phyloP scores from a whole-genome alignment of 352 stramenopile species.

The Globisporangium rhizosaccharum region DNA sequence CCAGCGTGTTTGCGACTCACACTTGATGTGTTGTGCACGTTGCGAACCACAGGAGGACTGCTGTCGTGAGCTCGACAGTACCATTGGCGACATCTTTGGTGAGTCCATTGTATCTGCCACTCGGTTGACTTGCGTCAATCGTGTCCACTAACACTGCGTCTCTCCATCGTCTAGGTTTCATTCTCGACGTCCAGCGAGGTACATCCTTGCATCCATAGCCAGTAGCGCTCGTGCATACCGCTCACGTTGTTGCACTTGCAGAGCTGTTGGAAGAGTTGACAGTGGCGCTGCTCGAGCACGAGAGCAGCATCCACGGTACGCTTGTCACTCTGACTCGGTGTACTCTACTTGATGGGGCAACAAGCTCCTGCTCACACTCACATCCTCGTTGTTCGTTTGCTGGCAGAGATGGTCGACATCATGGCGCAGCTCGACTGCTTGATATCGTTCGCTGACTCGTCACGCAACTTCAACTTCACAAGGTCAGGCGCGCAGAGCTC shows the following conservation, averaged over 20 bases:
- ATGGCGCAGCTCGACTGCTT: constrained; percentile 70
- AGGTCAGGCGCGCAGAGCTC: constrained; percentile 18
- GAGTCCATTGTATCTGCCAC: constrained; percentile 1
- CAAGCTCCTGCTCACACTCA: no score
- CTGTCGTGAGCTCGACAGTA: constrained; percentile 74
- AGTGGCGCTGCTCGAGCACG: constrained; percentile 61
- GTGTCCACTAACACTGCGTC: neutral
- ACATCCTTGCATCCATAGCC: neutral
- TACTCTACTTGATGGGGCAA: neutral
- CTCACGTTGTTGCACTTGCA: constrained; percentile 12
- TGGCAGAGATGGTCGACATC: constrained; percentile 62
- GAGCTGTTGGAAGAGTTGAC: constrained; percentile 76
- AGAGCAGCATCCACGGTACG: constrained; percentile 61
- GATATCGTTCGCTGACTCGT: constrained; percentile 54
- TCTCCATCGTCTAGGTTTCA: constrained; percentile 40
- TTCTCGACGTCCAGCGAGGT: constrained; percentile 79
- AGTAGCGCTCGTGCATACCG: neutral
- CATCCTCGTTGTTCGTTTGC: neutral
- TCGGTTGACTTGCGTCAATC: constrained; percentile 2
- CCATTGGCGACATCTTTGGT: constrained; percentile 83
- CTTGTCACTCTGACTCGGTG: neutral
- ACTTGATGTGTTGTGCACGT: neutral
- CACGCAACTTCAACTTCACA: constrained; percentile 71
- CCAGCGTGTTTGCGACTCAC: no score
- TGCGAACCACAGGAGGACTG: constrained; percentile 43